Evolutionary conservation across 192 early-diverging fungal genomes (phyloP).

Genomic region (Chytriomyces hyalinus): DNA sequence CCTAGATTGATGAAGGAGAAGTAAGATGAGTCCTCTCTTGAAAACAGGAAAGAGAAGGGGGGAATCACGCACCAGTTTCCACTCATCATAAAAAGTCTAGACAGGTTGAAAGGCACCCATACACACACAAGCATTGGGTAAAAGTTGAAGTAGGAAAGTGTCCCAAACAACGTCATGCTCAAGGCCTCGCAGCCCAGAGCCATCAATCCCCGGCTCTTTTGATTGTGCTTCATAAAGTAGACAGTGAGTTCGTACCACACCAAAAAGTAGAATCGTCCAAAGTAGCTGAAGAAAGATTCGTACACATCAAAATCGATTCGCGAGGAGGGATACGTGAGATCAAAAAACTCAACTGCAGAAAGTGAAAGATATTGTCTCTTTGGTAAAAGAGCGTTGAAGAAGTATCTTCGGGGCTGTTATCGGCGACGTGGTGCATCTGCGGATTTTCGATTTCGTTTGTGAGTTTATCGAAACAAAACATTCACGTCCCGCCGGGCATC

Average conservation of each 20-base stretch:
- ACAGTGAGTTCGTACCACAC: slow-evolving; percentile 34
- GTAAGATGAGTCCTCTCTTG: too few relatives aligned
- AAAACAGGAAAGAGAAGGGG: not conserved
- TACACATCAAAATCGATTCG: not conserved
- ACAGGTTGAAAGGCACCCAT: slow-evolving; percentile 41
- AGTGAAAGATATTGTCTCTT: slow-evolving; percentile 45
- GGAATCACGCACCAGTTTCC: slow-evolving; percentile 45
- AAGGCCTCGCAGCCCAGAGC: slow-evolving; percentile 29
- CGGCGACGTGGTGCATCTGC: slow-evolving; percentile 51
- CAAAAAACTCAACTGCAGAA: slow-evolving; percentile 35
- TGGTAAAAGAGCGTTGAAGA: slow-evolving; percentile 47
- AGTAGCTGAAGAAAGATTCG: slow-evolving; percentile 36
- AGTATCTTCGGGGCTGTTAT: slow-evolving; percentile 46
- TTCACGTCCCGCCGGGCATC: too few relatives aligned
- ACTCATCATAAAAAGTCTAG: slow-evolving; percentile 50
- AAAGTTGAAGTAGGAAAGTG: slow-evolving; percentile 27
- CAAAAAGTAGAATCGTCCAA: slow-evolving; percentile 43
- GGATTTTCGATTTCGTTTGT: too few relatives aligned
- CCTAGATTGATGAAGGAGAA: not conserved
- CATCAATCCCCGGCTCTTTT: slow-evolving; percentile 15
- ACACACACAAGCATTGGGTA: slow-evolving; percentile 25
- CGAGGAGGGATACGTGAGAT: slow-evolving; percentile 12
- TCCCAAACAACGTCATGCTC: slow-evolving; percentile 13
- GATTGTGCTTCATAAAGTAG: slow-evolving; percentile 43
- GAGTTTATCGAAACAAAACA: too few relatives aligned